Percentiles rank a stretch among this genome's conserved stretches.
phyloP scores from a whole-genome alignment of 495 filamentous ascomycete genomes.

The Aspergillus bridgeri region DNA sequence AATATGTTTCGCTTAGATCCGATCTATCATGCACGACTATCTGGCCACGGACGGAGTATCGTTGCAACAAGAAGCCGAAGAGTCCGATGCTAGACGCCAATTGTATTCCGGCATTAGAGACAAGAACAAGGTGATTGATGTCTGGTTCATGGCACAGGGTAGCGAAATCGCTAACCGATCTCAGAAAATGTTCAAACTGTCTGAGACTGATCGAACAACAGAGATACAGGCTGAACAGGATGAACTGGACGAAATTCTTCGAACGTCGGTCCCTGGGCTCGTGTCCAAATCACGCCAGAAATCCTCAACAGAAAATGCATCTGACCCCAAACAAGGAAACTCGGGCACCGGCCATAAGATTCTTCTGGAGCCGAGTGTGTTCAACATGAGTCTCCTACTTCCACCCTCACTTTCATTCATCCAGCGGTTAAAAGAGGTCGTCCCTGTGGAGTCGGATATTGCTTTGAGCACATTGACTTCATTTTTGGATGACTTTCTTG shows the following conservation, averaged over 20 bases:
- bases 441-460: constrained; percentile 79
- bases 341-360: constrained; percentile 75
- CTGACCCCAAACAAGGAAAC: constrained; percentile 40
- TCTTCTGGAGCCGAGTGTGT: constrained; percentile 91
- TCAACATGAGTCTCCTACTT: constrained; percentile 93
- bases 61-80: constrained; percentile 44
- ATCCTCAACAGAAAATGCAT: constrained; percentile 31
- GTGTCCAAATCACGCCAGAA: constrained; percentile 69
- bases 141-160: not conserved
- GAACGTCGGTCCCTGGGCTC: constrained; percentile 85
- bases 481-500: constrained; percentile 96
- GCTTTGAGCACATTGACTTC: constrained; percentile 83
- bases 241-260: constrained; percentile 85
- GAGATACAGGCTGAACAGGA: constrained; percentile 79
- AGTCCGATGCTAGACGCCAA: constrained; percentile 51
- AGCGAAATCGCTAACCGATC: constrained; percentile 18
- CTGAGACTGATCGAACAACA: constrained; percentile 72
- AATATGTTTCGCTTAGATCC: constrained; percentile 59
- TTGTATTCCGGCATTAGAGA: constrained; percentile 62
- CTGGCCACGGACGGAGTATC: constrained; percentile 85
- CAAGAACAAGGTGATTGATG: constrained; percentile 52
- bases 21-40: constrained; percentile 92
- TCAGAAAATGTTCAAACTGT: constrained; percentile 81
- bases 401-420: constrained; percentile 93
- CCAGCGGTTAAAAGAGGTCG: constrained; percentile 84